phyloP scores from a whole-genome alignment of 1,284 basidiomycete genomes.

The Sporisorium exsertum region DNA sequence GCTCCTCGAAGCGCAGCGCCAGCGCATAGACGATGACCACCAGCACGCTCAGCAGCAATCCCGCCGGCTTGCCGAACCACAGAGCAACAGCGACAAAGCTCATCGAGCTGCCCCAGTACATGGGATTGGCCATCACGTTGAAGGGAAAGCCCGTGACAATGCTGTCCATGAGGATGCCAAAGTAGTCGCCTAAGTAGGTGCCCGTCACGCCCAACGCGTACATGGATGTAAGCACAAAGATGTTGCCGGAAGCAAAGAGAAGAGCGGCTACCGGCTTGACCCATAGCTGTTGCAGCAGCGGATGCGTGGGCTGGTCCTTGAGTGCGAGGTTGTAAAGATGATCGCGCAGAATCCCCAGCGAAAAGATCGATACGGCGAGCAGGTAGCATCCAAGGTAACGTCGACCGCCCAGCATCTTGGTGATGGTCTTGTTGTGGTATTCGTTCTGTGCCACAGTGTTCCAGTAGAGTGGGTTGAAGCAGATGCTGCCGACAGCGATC shows the following conservation, averaged over 20 bases:
- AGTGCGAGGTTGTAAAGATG: slow-evolving; percentile 77
- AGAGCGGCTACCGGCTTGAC: slow-evolving; percentile 76
- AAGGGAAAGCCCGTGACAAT: slow-evolving; percentile 86
- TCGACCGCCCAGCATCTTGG: slow-evolving; percentile 59
- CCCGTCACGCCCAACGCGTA: slow-evolving; percentile 93
- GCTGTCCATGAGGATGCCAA: slow-evolving; percentile 96
- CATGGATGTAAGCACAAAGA: slow-evolving; percentile 82
- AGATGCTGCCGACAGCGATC: slow-evolving; percentile 59
- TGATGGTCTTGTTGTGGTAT: slow-evolving; percentile 66
- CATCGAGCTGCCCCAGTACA: slow-evolving; percentile 76
- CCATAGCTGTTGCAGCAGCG: slow-evolving; percentile 74
- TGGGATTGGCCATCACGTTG: slow-evolving; percentile 90
- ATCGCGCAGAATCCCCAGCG: slow-evolving; percentile 47
- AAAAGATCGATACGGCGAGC: slow-evolving; percentile 79
- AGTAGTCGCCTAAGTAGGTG: slow-evolving; percentile 87
- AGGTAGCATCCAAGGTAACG: slow-evolving; percentile 83
- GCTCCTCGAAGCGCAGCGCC: slow-evolving; percentile 66
- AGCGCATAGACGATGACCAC: slow-evolving; percentile 62
- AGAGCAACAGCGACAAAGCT: slow-evolving; percentile 66
- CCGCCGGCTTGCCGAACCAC: slow-evolving; percentile 68
- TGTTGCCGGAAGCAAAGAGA: slow-evolving; percentile 75
- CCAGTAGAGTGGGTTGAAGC: slow-evolving; percentile 93
- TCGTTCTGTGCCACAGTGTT: slow-evolving; percentile 92
- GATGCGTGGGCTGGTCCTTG: slow-evolving; percentile 76
- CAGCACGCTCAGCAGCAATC: slow-evolving; percentile 63